Evolutionary conservation across 2,329 filamentous ascomycete genomes (phyloP).

Genomic region (Fusarium mundagurra): DNA sequence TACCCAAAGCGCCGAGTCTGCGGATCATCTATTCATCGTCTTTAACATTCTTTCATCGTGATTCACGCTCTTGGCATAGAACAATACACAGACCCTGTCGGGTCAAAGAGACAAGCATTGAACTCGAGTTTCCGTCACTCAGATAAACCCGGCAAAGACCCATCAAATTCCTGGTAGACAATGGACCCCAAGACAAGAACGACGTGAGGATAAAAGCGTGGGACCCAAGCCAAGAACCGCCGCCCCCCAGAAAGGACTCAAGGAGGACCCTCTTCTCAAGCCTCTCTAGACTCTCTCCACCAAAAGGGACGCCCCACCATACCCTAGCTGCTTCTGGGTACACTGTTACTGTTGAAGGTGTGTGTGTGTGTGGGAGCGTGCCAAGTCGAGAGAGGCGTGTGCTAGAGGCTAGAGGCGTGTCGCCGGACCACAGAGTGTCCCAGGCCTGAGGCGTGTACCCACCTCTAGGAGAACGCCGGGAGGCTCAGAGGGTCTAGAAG

Average conservation of each 20-base stretch:
- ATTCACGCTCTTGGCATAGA: conserved; percentile 28
- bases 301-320: conserved; percentile 29
- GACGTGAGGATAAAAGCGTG: conserved; percentile 16
- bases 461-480: conserved; percentile 42
- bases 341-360: conserved; percentile 22
- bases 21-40: conserved; percentile 12
- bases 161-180: conserved; percentile 30
- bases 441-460: conserved; percentile 20
- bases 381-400: conserved; percentile 28
- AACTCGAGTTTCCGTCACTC: conserved; percentile 23
- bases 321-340: conserved; percentile 28
- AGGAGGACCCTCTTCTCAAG: conserved; percentile 30
- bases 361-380: conserved; percentile 30
- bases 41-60: conserved; percentile 21
- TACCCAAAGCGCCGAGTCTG: conserved; percentile 12
- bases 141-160: conserved; percentile 24
- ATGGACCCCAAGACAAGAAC: conserved; percentile 34
- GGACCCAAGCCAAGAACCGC: conserved; percentile 20
- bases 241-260: conserved; percentile 31
- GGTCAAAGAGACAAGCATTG: conserved; percentile 32
- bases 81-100: conserved; percentile 5
- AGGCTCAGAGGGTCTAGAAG: conserved; percentile 44
- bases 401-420: conserved; percentile 15
- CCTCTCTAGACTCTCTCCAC: conserved; percentile 34
- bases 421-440: conserved; percentile 11